Base-by-base conservation (phyloP, 2,329 filamentous ascomycete species). In the Beauveria asiatica region DNA sequence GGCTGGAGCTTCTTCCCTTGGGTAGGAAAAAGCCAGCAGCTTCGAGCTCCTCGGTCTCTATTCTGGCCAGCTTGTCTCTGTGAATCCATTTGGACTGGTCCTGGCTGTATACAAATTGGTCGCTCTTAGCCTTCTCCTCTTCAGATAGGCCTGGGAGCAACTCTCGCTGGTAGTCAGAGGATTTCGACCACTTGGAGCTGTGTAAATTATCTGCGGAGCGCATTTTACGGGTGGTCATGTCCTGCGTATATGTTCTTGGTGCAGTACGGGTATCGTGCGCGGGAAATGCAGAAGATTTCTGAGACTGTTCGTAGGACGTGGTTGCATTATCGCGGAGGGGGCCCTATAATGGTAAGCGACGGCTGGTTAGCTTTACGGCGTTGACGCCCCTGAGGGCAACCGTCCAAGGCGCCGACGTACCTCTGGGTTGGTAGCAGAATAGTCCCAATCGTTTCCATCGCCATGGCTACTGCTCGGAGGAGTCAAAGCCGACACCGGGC, bases 31-130 rank as follows among this genome's bases (percentile, higher is more conserved):
- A 85, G 33, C 89, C 90, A 7, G 89, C 89, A 62, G 88, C 89
- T 70, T 91, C 87, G 63, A 94, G 80, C 73, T 94, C 90, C 68
- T 86, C 82, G 66, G 79, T 93, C 74, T 94, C 90, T 66, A 93
- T 94, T 69, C 83, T 84, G 59, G 88, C 89, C 63, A 94, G 75
- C 74, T 93, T 93, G 74, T 94, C 90, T 60, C 90, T 80, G 69
- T 94, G 90, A 67, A 94, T 93, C 90, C 90, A 94, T 72, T 90
- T 87, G 37, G 85, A 88, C 62, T 84, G 80, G 62, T 88, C 85
- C 39, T 78, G 74, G 39, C 78, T 75, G 9, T 65, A 65, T 11
- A 68, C 67, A 59, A 70, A 56, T 39, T 70, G 68, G 23, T 65
- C 61, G 39, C 65, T 59, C 44, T 25, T 74, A 70, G 50, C 68